Evolutionary conservation across 352 stramenopile species (phyloP).

Genomic region (Phytophthora sp.): DNA sequence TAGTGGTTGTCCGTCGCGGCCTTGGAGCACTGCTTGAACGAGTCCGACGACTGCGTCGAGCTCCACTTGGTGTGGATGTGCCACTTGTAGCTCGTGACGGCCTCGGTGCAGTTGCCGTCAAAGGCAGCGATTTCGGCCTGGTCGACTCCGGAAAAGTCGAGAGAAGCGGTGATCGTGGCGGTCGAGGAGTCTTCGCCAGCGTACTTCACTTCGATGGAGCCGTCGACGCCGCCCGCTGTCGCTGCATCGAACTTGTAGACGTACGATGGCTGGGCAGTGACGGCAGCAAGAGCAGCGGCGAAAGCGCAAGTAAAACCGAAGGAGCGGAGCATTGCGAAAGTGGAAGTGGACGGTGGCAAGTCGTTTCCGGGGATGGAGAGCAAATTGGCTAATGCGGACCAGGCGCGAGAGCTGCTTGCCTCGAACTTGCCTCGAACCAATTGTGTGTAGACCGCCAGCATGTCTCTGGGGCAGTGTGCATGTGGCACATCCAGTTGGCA

Average conservation of each 20-base stretch:
- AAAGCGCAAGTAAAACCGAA: constrained; percentile 13
- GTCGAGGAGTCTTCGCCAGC: constrained; percentile 26
- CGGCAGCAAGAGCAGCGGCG: constrained; percentile 4
- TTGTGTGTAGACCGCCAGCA: no score
- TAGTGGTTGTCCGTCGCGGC: constrained; percentile 58
- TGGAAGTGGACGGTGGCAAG: neutral
- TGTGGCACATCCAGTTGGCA: neutral
- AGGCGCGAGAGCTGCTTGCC: no score
- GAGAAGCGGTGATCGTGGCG: constrained; percentile 38
- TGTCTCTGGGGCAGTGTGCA: no score
- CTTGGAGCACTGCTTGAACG: constrained; percentile 50
- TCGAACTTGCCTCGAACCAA: no score
- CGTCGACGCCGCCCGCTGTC: constrained; percentile 37
- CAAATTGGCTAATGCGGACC: no score
- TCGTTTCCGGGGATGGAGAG: no score
- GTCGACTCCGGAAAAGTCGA: constrained; percentile 50
- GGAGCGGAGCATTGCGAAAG: constrained; percentile 11
- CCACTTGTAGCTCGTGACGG: constrained; percentile 55
- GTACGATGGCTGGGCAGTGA: constrained; percentile 29
- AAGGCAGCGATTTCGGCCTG: constrained; percentile 26
- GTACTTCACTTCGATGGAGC: constrained; percentile 49
- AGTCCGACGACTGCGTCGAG: constrained; percentile 36
- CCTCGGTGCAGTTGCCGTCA: constrained; percentile 49
- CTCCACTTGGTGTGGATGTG: constrained; percentile 64
- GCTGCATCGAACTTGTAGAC: constrained; percentile 51